phyloP scores from a whole-genome alignment of 2,329 filamentous ascomycete genomes.

The Penicillium sp. region DNA sequence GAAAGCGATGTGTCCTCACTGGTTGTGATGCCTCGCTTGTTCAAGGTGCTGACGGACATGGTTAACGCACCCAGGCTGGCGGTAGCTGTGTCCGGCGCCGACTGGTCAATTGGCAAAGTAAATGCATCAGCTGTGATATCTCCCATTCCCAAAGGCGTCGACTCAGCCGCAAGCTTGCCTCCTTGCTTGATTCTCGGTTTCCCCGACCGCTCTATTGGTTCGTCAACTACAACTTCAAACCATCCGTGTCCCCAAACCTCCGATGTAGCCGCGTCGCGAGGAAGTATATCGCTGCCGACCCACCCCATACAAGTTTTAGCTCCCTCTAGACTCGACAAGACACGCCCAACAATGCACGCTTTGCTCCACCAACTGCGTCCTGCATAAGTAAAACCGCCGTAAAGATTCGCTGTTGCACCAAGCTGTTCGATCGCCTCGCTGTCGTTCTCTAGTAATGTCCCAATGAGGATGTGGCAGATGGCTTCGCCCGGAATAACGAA shows the following conservation, averaged over 20 bases:
- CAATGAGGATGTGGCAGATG: constrained; percentile 60
- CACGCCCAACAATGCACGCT: constrained; percentile 57
- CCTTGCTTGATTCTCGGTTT: constrained; percentile 51
- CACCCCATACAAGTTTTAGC: constrained; percentile 60
- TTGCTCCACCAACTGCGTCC: constrained; percentile 62
- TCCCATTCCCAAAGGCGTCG: constrained; percentile 45
- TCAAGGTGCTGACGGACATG: constrained; percentile 26
- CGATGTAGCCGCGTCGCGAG: constrained; percentile 36
- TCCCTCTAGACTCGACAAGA: constrained; percentile 52
- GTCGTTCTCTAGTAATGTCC: constrained; percentile 61
- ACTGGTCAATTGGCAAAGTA: constrained; percentile 41
- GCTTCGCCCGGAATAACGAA: constrained; percentile 59
- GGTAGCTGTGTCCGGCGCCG: constrained; percentile 13
- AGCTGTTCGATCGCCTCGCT: constrained; percentile 52
- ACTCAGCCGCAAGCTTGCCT: constrained; percentile 42
- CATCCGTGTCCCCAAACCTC: constrained; percentile 49
- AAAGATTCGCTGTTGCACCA: constrained; percentile 56
- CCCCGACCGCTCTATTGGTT: constrained; percentile 29
- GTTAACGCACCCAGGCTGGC: constrained; percentile 30
- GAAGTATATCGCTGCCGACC: constrained; percentile 50
- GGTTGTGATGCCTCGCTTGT: constrained; percentile 19
- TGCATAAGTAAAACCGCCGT: constrained; percentile 59
- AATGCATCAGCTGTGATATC: constrained; percentile 44
- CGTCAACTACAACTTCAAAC: constrained; percentile 52
- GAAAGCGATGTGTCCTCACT: constrained; percentile 31